Evolutionary conservation across 1,284 basidiomycete genomes (phyloP).

Genomic region (Fomes fomentarius): DNA sequence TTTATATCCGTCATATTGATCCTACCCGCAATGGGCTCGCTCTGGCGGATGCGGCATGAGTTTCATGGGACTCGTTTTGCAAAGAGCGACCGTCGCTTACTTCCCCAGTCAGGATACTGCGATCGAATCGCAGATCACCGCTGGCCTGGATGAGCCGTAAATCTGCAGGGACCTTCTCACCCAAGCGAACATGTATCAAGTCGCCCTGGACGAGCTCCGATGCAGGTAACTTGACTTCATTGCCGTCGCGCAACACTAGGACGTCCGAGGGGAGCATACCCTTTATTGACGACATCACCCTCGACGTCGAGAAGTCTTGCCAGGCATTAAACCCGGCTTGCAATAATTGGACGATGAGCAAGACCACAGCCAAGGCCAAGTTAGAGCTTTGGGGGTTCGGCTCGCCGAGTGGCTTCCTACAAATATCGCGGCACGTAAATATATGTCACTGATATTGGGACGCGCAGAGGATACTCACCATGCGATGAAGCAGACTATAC

Average conservation of each 20-base stretch:
- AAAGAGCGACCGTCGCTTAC: constrained; percentile 51
- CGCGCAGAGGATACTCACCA: constrained; percentile 37
- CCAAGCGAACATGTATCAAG: constrained; percentile 35
- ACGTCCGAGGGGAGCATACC: constrained; percentile 50
- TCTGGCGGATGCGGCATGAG: constrained; percentile 4
- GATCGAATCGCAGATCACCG: constrained; percentile 58
- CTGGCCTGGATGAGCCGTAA: constrained; percentile 49
- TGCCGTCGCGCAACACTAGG: constrained; percentile 45
- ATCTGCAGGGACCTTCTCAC: constrained; percentile 46
- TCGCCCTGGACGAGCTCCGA: constrained; percentile 33
- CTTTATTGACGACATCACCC: constrained; percentile 52
- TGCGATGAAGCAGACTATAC: constrained; percentile 50
- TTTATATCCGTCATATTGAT: constrained; percentile 17
- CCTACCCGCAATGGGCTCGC: constrained; percentile 28
- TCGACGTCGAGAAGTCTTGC: constrained; percentile 49
- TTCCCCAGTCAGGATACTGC: constrained; percentile 63
- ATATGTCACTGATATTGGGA: constrained; percentile 9
- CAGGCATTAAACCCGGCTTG: constrained; percentile 56
- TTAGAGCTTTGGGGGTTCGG: constrained; percentile 46
- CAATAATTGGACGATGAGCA: constrained; percentile 49
- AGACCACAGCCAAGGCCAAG: constrained; percentile 48
- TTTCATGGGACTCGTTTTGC: constrained; percentile 50
- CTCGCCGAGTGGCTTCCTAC: constrained; percentile 56
- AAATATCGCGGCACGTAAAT: constrained; percentile 8
- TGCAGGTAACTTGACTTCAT: constrained; percentile 37